Evolutionary conservation across 768 basidiomycete genomes (phyloP).

Genomic region (Suillus bovinus): DNA sequence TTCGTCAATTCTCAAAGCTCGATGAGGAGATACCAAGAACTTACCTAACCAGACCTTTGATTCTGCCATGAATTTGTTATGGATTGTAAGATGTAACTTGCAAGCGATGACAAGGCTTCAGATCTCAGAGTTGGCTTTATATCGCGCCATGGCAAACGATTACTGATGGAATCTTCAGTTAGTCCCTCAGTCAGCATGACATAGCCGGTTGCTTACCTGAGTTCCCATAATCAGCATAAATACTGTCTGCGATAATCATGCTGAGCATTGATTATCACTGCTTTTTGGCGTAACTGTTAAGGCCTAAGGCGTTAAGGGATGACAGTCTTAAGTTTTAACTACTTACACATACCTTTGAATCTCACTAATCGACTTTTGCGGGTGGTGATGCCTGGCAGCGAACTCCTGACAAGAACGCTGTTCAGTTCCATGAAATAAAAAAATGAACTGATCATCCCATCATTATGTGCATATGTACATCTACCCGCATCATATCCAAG

Average conservation of each 20-base stretch:
- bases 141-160: background rate
- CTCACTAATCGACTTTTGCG: background rate
- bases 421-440: background rate
- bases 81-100: background rate
- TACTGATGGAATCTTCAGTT: background rate
- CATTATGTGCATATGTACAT: background rate
- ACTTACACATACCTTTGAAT: too few species aligned
- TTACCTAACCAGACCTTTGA: constrained; percentile 21
- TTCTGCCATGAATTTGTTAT: constrained; percentile 11
- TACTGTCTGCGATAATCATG: too few species aligned
- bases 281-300: too few species aligned
- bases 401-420: background rate
- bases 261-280: too few species aligned
- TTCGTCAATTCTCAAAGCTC: background rate
- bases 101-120: background rate
- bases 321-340: too few species aligned
- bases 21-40: background rate
- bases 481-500: background rate
- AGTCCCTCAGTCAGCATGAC: background rate
- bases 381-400: background rate
- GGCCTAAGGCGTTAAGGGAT: too few species aligned
- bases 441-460: background rate
- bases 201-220: too few species aligned
- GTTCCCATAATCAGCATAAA: too few species aligned
- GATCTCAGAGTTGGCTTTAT: background rate